Percentiles rank a stretch among this genome's conserved stretches.
Conservation (phyloP, 2,329 filamentous ascomycete genomes). For the Aspergillus pseudonomiae region DNA sequence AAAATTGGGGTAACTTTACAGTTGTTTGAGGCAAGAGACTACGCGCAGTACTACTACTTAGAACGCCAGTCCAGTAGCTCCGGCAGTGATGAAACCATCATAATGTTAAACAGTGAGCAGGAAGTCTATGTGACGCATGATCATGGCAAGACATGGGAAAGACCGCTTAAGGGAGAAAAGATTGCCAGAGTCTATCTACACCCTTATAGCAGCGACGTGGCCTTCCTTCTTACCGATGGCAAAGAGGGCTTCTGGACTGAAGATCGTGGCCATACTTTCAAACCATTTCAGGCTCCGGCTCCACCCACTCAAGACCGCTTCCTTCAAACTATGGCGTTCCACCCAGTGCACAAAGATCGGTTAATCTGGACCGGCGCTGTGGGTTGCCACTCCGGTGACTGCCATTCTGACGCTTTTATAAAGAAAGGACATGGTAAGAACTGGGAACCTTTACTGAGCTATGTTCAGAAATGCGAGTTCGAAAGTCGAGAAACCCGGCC, state of each 20-base stretch:
- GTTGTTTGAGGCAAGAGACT: slow-evolving; percentile 63
- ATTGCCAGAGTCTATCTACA: slow-evolving; percentile 76
- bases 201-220: slow-evolving; percentile 76
- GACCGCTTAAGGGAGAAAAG: slow-evolving; percentile 68
- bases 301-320: slow-evolving; percentile 52
- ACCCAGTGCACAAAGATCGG: slow-evolving; percentile 84
- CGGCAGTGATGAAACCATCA: slow-evolving; percentile 71
- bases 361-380: slow-evolving; percentile 81
- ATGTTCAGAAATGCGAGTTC: slow-evolving; percentile 83
- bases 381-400: slow-evolving; percentile 67
- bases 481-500: slow-evolving; percentile 66
- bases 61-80: slow-evolving; percentile 70
- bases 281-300: slow-evolving; percentile 71
- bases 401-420: slow-evolving; percentile 74
- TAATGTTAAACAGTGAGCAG: slow-evolving; percentile 61
- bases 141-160: slow-evolving; percentile 85
- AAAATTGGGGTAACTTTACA: slow-evolving; percentile 65
- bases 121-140: slow-evolving; percentile 76
- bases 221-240: slow-evolving; percentile 78
- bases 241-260: slow-evolving; percentile 77
- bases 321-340: slow-evolving; percentile 71
- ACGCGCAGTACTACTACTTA: slow-evolving; percentile 69
- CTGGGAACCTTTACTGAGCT: slow-evolving; percentile 75
- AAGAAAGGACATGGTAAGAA: slow-evolving; percentile 76
- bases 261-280: slow-evolving; percentile 74